Evolutionary conservation across 1,284 basidiomycete genomes (phyloP).

Genomic region (Sanguinoderma infundibulare): DNA sequence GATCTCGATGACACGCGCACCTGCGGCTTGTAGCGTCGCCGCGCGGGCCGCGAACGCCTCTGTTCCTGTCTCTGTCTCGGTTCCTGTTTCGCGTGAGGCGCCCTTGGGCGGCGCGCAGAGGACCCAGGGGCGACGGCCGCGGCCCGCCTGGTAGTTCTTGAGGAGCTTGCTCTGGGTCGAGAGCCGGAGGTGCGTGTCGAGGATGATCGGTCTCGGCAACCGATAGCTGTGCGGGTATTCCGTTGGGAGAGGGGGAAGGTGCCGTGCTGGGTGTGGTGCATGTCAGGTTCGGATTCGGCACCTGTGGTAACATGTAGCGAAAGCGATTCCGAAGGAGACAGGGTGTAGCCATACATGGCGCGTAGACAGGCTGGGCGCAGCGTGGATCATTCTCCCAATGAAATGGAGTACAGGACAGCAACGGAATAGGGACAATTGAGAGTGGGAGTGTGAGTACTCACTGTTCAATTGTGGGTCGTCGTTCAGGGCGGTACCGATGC

Average conservation of each 20-base stretch:
- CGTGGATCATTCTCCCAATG: too few relatives aligned
- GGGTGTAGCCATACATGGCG: neutral
- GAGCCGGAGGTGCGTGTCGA: slow-evolving; percentile 80
- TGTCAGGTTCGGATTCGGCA: neutral
- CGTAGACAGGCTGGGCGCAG: too few relatives aligned
- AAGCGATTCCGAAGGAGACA: too few relatives aligned
- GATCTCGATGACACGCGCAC: slow-evolving; percentile 57
- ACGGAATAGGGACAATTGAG: neutral
- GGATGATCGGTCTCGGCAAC: slow-evolving; percentile 83
- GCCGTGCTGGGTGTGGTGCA: slow-evolving; percentile 46
- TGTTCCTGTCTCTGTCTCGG: too few relatives aligned
- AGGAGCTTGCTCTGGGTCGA: slow-evolving; percentile 76
- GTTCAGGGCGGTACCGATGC: slow-evolving; percentile 88
- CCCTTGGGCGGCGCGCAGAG: slow-evolving; percentile 49
- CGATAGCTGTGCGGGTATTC: slow-evolving; percentile 42
- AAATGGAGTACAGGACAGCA: neutral
- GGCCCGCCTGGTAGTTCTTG: slow-evolving; percentile 60
- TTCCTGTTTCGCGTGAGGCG: slow-evolving; percentile 3
- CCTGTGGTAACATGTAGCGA: too few relatives aligned
- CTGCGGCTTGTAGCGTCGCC: slow-evolving; percentile 48
- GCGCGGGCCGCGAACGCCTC: slow-evolving; percentile 44
- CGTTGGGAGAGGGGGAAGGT: slow-evolving; percentile 52
- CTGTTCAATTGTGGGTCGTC: slow-evolving; percentile 95
- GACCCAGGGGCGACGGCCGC: slow-evolving; percentile 79
- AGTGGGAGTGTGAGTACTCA: slow-evolving; percentile 42